phyloP scores from a whole-genome alignment of 2,329 filamentous ascomycete species.

The Scedosporium aurantiacum region DNA sequence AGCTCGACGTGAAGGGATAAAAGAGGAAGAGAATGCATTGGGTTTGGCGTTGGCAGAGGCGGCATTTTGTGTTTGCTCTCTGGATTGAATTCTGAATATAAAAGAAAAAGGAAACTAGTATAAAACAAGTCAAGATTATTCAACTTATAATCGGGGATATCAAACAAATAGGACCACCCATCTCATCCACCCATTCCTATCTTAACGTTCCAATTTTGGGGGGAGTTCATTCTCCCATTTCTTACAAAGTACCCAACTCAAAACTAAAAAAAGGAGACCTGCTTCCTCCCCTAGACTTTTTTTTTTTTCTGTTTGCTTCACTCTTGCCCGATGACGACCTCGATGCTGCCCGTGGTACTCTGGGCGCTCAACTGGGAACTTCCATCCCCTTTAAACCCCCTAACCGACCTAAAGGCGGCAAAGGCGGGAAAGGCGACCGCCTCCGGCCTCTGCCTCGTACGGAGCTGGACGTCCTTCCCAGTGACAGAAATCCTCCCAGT shows the following conservation, averaged over 20 bases:
- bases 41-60: too few relatives aligned
- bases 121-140: neutral
- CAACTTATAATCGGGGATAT: neutral
- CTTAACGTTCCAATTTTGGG: too few relatives aligned
- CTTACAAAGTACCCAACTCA: neutral
- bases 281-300: neutral
- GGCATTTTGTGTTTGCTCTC: too few relatives aligned
- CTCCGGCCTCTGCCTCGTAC: slow-evolving; percentile 16
- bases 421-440: too few relatives aligned
- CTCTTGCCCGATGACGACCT: slow-evolving; percentile 10
- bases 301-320: neutral
- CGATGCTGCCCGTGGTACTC: slow-evolving; percentile 19
- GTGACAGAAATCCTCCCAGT: slow-evolving; percentile 26
- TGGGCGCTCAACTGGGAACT: slow-evolving; percentile 20
- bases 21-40: too few relatives aligned
- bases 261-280: neutral
- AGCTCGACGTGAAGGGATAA: too few relatives aligned
- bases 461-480: slow-evolving; percentile 32
- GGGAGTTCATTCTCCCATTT: neutral
- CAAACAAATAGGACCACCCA: too few relatives aligned
- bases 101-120: neutral
- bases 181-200: too few relatives aligned
- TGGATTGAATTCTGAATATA: too few relatives aligned
- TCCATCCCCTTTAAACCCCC: slow-evolving; percentile 31
- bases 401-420: slow-evolving; percentile 15